A percentile compares a stretch with the other conserved stretches of the same genome.
Conservation (phyloP, 345 rosid genomes). For the Trapa incisa region DNA sequence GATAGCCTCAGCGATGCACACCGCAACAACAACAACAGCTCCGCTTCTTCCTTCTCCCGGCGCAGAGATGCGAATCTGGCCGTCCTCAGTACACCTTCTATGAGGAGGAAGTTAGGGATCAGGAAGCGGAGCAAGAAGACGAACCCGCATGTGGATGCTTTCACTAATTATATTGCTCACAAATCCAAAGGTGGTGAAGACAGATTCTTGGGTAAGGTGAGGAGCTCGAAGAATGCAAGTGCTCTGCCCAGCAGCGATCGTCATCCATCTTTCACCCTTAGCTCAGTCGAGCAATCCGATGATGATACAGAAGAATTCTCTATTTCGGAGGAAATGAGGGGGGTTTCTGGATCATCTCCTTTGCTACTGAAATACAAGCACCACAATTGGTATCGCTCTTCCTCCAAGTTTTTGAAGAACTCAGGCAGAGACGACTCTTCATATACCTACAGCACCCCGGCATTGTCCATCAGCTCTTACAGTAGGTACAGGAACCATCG, state of each 20-base stretch:
- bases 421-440: constrained; percentile 61
- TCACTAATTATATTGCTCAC: constrained; percentile 31
- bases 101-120: constrained; percentile 26
- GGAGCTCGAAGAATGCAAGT: constrained; percentile 12
- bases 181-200: constrained; percentile 16
- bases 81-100: constrained; percentile 24
- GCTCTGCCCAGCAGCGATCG: constrained; percentile 28
- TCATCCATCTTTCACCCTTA: constrained; percentile 27
- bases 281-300: constrained; percentile 48
- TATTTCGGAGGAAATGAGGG: constrained; percentile 48
- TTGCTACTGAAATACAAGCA: constrained; percentile 49
- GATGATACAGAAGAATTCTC: constrained; percentile 58
- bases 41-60: constrained; percentile 38
- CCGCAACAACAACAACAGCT: constrained; percentile 19
- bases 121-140: constrained; percentile 46
- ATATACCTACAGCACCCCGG: constrained; percentile 68
- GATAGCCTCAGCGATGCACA: constrained; percentile 71
- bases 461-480: constrained; percentile 74
- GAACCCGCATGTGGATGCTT: constrained; percentile 27
- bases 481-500: constrained; percentile 35
- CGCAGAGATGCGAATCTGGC: constrained; percentile 53
- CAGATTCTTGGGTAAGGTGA: not conserved
- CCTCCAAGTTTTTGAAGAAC: constrained; percentile 39
- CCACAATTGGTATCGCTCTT: constrained; percentile 50
- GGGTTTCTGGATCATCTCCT: constrained; percentile 48